Evolutionary conservation across 495 filamentous ascomycete genomes (phyloP).

Genomic region (Penicillium lagena): DNA sequence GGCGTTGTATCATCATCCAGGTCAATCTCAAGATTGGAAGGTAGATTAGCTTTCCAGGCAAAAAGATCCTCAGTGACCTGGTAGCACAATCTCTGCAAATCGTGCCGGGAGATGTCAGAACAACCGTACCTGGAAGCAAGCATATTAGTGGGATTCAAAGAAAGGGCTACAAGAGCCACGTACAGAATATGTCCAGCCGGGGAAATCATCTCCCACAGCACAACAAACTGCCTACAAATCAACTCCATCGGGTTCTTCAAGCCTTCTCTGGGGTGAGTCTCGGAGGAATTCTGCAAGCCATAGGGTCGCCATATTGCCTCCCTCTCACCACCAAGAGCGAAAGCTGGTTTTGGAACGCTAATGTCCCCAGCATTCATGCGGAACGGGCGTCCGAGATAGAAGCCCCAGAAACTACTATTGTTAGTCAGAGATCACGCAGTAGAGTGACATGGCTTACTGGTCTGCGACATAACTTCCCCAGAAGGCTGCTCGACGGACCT

Average conservation of each 20-base stretch:
- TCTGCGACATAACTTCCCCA: constrained; percentile 48
- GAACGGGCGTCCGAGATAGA: constrained; percentile 42
- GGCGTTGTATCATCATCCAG: constrained; percentile 28
- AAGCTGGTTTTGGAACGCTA: constrained; percentile 36
- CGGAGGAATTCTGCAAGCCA: constrained; percentile 23
- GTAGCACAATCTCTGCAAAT: constrained; percentile 37
- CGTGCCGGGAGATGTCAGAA: constrained; percentile 36
- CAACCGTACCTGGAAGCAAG: constrained; percentile 30
- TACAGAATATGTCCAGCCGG: constrained; percentile 44
- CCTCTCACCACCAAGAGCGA: constrained; percentile 23
- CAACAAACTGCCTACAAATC: constrained; percentile 37
- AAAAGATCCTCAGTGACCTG: constrained; percentile 40
- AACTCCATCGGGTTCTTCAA: constrained; percentile 34
- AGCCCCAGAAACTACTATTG: constrained; percentile 37
- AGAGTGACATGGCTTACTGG: constrained; percentile 26
- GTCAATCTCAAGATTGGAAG: constrained; percentile 35
- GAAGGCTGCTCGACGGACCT: constrained; percentile 38
- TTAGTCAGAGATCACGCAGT: not conserved
- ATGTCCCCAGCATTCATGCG: constrained; percentile 42
- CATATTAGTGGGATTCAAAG: constrained; percentile 7
- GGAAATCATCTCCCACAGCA: constrained; percentile 44
- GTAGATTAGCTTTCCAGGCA: constrained; percentile 42
- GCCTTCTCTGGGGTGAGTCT: constrained; percentile 7
- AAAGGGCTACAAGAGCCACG: constrained; percentile 1
- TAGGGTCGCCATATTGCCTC: constrained; percentile 40